These are phyloP conservation scores for Phytophthora idaei DNA, from an alignment of 352 stramenopile species.

Conservation along the genomic window DNA sequence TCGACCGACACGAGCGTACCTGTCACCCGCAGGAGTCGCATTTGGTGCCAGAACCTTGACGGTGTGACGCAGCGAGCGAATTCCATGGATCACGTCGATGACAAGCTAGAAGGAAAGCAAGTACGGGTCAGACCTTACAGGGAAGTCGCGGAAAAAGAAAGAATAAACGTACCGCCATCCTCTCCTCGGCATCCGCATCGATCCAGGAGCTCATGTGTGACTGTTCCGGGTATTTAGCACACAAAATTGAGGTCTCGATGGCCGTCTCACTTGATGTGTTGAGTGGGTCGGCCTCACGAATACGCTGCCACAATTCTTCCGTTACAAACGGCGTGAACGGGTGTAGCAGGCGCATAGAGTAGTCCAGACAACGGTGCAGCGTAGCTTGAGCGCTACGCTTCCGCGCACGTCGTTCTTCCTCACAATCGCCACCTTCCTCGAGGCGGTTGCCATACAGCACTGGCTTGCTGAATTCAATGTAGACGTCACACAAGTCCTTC, in stretches of 20 bases:
- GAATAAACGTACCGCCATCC: constrained; percentile 74
- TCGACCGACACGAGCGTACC: constrained; percentile 17
- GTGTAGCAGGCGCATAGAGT: constrained; percentile 96
- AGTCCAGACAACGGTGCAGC: constrained; percentile 95
- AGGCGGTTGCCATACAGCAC: constrained; percentile 81
- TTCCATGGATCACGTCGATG: constrained; percentile 92
- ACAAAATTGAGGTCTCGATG: constrained; percentile 64
- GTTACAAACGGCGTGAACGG: constrained; percentile 99
- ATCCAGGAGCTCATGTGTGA: constrained; percentile 77
- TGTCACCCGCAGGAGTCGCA: constrained; percentile 30
- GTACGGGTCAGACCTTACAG: background rate
- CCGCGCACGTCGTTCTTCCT: constrained; percentile 55
- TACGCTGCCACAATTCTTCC: constrained; percentile 97
- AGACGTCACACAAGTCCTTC: constrained; percentile 88
- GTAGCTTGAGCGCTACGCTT: constrained; percentile 90
- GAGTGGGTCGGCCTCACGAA: constrained; percentile 57
- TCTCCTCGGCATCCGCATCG: constrained; percentile 83
- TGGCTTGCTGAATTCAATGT: constrained; percentile 89
- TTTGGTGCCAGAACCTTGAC: constrained; percentile 73
- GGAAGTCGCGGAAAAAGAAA: background rate
- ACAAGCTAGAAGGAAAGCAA: constrained; percentile 49
- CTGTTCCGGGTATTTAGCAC: constrained; percentile 85
- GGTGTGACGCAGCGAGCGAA: constrained; percentile 91
- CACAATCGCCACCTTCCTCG: constrained; percentile 24
- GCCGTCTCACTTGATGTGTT: constrained; percentile 11